phyloP scores from a whole-genome alignment of 257 asterid genomes.

The Thymus mandschuricus region DNA sequence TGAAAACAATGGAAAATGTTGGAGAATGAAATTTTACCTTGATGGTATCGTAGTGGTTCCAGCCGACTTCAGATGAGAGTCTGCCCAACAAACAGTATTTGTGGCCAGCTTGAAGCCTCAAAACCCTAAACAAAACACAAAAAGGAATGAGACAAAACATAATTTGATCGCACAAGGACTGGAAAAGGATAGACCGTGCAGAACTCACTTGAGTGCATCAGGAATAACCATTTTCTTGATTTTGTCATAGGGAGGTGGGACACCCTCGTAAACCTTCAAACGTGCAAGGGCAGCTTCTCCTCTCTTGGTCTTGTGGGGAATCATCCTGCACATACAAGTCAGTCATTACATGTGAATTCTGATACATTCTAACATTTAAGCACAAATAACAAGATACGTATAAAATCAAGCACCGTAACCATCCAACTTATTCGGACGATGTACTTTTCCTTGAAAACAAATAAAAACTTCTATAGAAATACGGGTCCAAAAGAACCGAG shows the following conservation, averaged over 20 bases:
- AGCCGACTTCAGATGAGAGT: constrained; percentile 84
- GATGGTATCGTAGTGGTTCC: constrained; percentile 80
- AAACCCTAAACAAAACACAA: constrained; percentile 49
- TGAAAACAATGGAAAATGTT: not conserved
- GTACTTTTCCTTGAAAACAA: not conserved
- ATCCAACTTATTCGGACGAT: not conserved
- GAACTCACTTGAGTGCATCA: constrained; percentile 78
- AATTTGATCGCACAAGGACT: not conserved
- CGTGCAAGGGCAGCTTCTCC: constrained; percentile 80
- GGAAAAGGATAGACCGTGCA: not conserved
- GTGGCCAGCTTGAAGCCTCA: constrained; percentile 91
- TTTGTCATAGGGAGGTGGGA: constrained; percentile 77
- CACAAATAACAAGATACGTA: not conserved
- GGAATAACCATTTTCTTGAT: constrained; percentile 78
- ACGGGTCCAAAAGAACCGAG: not conserved
- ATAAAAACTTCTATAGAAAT: not conserved
- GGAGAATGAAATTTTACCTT: constrained; percentile 42
- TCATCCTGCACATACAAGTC: constrained; percentile 47
- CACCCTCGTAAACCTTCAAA: constrained; percentile 70
- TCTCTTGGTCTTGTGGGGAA: constrained; percentile 80
- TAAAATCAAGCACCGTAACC: not conserved
- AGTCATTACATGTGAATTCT: not conserved
- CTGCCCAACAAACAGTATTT: constrained; percentile 77
- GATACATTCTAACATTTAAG: no score
- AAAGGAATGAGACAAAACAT: not conserved